phyloP scores from a whole-genome alignment of 164 flowering plant genomes.

The Kalanchoe fedtschenkoi region DNA sequence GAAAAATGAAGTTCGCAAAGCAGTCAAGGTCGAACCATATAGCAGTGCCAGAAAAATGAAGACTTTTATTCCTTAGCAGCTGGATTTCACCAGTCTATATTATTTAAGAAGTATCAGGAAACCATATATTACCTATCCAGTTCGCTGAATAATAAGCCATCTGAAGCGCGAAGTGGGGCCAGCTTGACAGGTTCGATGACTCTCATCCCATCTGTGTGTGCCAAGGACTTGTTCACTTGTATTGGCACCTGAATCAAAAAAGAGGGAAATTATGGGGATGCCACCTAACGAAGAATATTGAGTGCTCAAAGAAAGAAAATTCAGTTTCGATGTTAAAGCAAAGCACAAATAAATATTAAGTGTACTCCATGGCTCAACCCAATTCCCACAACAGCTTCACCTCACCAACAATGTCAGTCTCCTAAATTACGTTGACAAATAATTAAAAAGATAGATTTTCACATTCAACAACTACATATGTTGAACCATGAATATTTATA shows the following conservation, averaged over 20 bases:
- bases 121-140: slow-evolving; percentile 6
- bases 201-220: slow-evolving; percentile 6
- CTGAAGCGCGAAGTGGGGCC: slow-evolving; percentile 3
- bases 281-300: not conserved
- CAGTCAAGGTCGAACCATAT: not conserved
- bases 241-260: slow-evolving; percentile 1
- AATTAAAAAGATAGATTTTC: not conserved
- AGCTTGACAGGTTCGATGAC: slow-evolving; percentile 7
- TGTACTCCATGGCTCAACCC: not conserved
- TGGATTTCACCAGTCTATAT: not conserved
- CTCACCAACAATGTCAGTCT: not conserved
- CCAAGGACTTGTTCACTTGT: slow-evolving; percentile 7
- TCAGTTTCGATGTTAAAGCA: too few species aligned
- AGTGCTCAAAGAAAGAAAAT: not conserved
- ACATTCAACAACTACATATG: not conserved
- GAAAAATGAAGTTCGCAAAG: too few species aligned
- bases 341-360: too few species aligned
- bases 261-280: not conserved
- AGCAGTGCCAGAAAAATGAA: not conserved
- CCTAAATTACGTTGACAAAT: not conserved
- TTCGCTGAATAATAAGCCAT: slow-evolving; percentile 5
- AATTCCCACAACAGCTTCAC: not conserved
- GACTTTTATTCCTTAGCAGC: not conserved
- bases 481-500: not conserved
- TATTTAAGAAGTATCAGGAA: not conserved